Base-by-base conservation (phyloP, 805 yeast species). In the Kodamaea restingae region DNA sequence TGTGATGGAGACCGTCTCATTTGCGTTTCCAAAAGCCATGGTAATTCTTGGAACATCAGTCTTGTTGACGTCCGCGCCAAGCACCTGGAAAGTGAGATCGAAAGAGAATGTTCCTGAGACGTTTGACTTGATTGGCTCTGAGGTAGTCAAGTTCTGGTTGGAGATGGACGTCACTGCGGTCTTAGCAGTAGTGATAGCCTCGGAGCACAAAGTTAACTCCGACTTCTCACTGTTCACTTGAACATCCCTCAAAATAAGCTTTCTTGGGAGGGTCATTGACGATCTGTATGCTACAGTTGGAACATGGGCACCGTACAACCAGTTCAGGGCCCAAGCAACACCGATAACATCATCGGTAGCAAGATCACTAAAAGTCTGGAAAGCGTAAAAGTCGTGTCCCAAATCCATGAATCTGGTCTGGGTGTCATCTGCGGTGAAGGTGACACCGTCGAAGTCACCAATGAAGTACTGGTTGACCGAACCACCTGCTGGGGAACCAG, bases 311-410 rank as follows among this genome's bases (percentile, higher is more conserved):
- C 56, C 54, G 41, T 67, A 67, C 46, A 65, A 67, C 73, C 73
- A 67, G 47, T 65, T 65, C 28, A 68, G 61, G 27, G 70, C 67
- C 73, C 73, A 67, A 4, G 67, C 71, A 30, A 66, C 41, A 18
- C 67, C 67, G n/a, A 61, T 21, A 2, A 52, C 56, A 12, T 54
- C 60, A 6, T 36, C 22, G 14, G 47, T 46, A 4, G 26, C 27
- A 15, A 47, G 42, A 11, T 55, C 56, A n/a, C 56, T 43, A 38
- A 59, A 63, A 4, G 61, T 50, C 46, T 67, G 71, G 43, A 64
- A 45, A 12, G 72, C 73, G 41, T 67, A 66, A 44, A 52, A 61
- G 44, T 66, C 70, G 48, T 62, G 64, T 15, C 67, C 69, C 15
- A 52, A 36, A 46, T 66, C 71, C 38, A 54, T 47, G 39, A 61